A percentile compares a stretch with the other conserved stretches of the same genome.
phyloP scores from a whole-genome alignment of 31 red algal genomes.

The Asparagopsis taxiformis region DNA sequence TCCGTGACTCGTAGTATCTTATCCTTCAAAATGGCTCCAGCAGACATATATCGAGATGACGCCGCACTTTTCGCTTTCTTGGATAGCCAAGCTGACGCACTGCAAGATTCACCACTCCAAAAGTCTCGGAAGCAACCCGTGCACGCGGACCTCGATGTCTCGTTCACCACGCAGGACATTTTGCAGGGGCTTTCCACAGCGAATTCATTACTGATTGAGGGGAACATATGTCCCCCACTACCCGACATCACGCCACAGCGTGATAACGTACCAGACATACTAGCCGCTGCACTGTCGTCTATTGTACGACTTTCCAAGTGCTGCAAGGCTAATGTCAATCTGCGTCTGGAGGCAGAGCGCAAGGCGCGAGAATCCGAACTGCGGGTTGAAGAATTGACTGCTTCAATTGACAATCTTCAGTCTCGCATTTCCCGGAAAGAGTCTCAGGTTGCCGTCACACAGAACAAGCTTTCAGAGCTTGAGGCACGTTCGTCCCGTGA shows the following conservation, averaged over 20 bases:
- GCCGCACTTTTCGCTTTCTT: conserved; percentile 23
- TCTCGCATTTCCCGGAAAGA: conserved; percentile 3
- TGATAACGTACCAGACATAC: conserved; percentile 14
- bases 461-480: neutral
- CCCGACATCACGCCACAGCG: conserved; percentile 8
- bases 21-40: conserved; percentile 26
- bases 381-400: conserved; percentile 7
- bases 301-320: conserved; percentile 38
- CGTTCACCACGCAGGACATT: neutral
- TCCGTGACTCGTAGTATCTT: neutral
- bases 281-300: conserved; percentile 30
- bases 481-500: conserved; percentile 1
- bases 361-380: conserved; percentile 1
- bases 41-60: conserved; percentile 34
- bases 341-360: conserved; percentile 35
- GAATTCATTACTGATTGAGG: conserved; percentile 14
- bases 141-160: too few species aligned
- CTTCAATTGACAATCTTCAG: conserved; percentile 4
- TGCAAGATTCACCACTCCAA: too few species aligned
- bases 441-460: neutral
- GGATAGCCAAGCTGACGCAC: conserved; percentile 19
- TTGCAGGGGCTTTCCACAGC: neutral
- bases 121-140: too few species aligned
- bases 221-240: conserved; percentile 14
- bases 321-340: conserved; percentile 42